Percentiles rank a stretch among this genome's conserved stretches.
Evolutionary conservation across 495 filamentous ascomycete genomes (phyloP).

Genomic region (Aspergillus egyptiacus): DNA sequence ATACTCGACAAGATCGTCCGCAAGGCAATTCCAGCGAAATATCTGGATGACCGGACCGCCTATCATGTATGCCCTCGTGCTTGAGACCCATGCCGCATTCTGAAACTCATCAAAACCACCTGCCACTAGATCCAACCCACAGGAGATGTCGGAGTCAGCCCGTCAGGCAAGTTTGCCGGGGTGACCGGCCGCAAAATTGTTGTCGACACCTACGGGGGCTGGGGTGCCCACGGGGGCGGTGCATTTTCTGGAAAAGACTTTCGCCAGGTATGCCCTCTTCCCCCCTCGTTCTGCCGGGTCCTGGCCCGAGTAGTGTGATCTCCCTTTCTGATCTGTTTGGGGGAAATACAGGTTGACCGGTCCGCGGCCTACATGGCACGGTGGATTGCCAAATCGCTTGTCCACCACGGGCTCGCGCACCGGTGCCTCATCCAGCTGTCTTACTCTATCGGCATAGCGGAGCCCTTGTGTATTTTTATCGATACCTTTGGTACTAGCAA

Average conservation of each 20-base stretch:
- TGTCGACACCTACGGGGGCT: slow-evolving; percentile 98
- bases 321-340: slow-evolving; percentile 51
- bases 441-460: slow-evolving; percentile 96
- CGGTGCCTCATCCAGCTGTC: slow-evolving; percentile 93
- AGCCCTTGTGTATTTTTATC: slow-evolving; percentile 82
- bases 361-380: slow-evolving; percentile 93
- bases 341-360: slow-evolving; percentile 98
- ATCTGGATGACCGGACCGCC: slow-evolving; percentile 82
- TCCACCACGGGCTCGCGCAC: slow-evolving; percentile 77
- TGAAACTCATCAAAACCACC: no score
- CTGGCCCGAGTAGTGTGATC: no score
- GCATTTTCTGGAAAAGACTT: slow-evolving; percentile 99
- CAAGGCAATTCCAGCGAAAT: slow-evolving; percentile 82
- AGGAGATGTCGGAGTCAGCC: slow-evolving; percentile 95
- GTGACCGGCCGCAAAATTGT: slow-evolving; percentile 99
- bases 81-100: no score
- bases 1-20: slow-evolving; percentile 96
- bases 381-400: slow-evolving; percentile 97
- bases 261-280: no score
- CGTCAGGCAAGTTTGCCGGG: slow-evolving; percentile 96
- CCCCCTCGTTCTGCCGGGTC: no score
- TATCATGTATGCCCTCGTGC: slow-evolving; percentile 53
- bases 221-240: slow-evolving; percentile 98
- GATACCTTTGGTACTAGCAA: slow-evolving; percentile 58
- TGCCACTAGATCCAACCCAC: slow-evolving; percentile 70